These are phyloP conservation scores for Hortaea werneckii DNA, from an alignment of 2,329 filamentous ascomycete genomes.

Conservation along the genomic window DNA sequence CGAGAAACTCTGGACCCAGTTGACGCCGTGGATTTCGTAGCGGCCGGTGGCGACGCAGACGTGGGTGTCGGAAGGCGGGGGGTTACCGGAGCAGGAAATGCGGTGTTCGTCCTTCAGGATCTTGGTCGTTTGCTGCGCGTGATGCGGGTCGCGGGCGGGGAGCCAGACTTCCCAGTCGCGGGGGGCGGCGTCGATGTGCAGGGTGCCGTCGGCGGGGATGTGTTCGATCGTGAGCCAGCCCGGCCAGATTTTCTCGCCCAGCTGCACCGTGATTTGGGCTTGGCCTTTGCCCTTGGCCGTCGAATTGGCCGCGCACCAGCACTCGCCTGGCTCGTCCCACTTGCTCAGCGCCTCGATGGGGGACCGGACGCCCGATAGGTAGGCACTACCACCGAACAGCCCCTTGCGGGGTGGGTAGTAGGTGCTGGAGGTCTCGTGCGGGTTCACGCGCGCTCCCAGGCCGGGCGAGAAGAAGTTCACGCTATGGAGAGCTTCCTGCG, in stretches of 20 bases:
- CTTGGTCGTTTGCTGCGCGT: conserved; percentile 6
- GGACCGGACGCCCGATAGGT: conserved; percentile 1
- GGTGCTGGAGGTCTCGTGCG: conserved; percentile 48
- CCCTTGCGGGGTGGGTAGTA: background rate
- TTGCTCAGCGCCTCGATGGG: conserved; percentile 45
- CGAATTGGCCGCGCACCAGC: conserved; percentile 63
- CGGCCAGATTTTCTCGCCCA: conserved; percentile 29
- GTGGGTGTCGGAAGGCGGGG: conserved; percentile 9
- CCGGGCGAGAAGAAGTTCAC: conserved; percentile 66
- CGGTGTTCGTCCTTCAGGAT: conserved; percentile 7
- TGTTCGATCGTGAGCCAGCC: conserved; percentile 37
- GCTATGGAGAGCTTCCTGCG: conserved; percentile 21
- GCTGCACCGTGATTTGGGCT: conserved; percentile 52
- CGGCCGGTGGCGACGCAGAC: conserved; percentile 31
- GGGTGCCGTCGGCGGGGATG: conserved; percentile 29
- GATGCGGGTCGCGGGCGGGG: conserved; percentile 16
- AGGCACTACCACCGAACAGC: background rate
- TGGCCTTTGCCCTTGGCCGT: conserved; percentile 37
- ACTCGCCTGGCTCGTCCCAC: conserved; percentile 76
- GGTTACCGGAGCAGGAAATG: background rate
- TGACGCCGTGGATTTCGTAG: conserved; percentile 32
- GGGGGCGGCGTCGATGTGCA: conserved; percentile 32
- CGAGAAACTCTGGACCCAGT: conserved; percentile 33
- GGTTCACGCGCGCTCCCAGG: conserved; percentile 56
- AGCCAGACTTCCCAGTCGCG: conserved; percentile 37